These are phyloP conservation scores for Pneumocystis wakefieldiae DNA, from an alignment of 1,139 yeast species.

Conservation along the genomic window DNA sequence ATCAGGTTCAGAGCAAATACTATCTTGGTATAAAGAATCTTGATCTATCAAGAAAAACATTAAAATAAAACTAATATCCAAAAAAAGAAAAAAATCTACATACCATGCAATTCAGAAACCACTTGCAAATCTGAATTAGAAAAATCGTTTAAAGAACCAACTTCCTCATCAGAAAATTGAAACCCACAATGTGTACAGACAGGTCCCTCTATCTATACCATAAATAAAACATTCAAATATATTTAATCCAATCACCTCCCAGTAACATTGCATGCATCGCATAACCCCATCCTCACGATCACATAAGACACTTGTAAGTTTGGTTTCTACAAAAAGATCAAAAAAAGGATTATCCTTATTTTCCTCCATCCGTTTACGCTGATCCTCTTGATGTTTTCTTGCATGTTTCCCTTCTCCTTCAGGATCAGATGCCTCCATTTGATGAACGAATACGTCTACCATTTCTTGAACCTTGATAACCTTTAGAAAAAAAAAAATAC, in stretches of 20 bases:
- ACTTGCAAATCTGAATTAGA: not conserved
- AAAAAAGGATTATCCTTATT: constrained; percentile 6
- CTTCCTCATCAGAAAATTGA: not conserved
- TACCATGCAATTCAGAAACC: not conserved
- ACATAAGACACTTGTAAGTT: not conserved
- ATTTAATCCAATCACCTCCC: constrained; percentile 6
- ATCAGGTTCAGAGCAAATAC: constrained; percentile 1
- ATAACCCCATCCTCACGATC: constrained; percentile 8
- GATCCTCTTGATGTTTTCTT: constrained; percentile 2
- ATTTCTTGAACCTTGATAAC: constrained; percentile 3
- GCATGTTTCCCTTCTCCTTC: not conserved
- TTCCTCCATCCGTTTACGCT: not conserved
- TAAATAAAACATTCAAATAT: not conserved
- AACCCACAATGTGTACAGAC: constrained; percentile 5
- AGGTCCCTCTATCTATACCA: not conserved
- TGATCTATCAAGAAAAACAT: not conserved
- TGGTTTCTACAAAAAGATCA: constrained; percentile 1
- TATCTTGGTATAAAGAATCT: not conserved
- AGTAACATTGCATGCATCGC: constrained; percentile 8
- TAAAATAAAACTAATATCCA: not conserved
- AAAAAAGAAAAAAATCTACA: not conserved
- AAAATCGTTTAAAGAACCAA: not conserved
- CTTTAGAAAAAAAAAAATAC: not conserved
- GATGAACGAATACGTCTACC: not conserved
- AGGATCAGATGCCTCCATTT: constrained; percentile 1